Base-by-base conservation (phyloP, 2,329 filamentous ascomycete species). In the Ophiosphaerella herpotricha region DNA sequence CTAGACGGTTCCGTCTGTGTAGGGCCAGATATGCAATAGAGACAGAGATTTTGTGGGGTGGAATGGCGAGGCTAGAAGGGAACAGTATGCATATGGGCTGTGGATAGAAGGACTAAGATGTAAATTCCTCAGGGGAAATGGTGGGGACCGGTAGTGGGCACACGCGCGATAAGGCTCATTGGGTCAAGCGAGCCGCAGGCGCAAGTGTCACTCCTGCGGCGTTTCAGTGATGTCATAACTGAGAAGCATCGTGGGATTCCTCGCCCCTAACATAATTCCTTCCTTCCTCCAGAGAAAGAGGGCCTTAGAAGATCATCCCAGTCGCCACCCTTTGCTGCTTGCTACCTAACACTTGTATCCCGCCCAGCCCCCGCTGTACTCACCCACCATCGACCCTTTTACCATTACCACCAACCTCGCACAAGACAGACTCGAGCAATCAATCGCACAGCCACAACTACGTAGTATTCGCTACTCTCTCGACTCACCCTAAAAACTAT, bases 401-500 rank as follows among this genome's bases (percentile, higher is more conserved):
- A 29, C 26, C 6, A 29, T 8, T 6, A 29, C 26, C 26, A 29
- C 26, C 7, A 11, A 29, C 26, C 26, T 8, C 11, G 7, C 11
- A 11, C 26, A 29, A 11, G 11, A 29, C 26, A 29, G 11, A 29
- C 26, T 8, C 26, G 6, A 29, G 26, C 18, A 21, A 11, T 29
- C 26, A 29, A 29, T 29, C 3, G 26, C 26, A 29, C 26, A 29
- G 26, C 11, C 6, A n/a, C 26, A 11, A 29, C 29, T 14, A 13
- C 14, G 23, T 45, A 29, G 7, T 6, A 29, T 29, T 29, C 26
- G 26, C 26, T 11, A 29, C 26, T 29, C 26, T 29, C 11, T 39
- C 42, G 50, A 51, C 35, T 45, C 54, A 33, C 55, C 46, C 54
- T 58, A 50, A 44, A 58, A 60, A 52, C 66, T 62, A 67, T 59